Percentiles rank a stretch among this genome's conserved stretches.
Evolutionary conservation across 2,329 filamentous ascomycete genomes (phyloP).

Genomic region (Cryphonectria naterciae): DNA sequence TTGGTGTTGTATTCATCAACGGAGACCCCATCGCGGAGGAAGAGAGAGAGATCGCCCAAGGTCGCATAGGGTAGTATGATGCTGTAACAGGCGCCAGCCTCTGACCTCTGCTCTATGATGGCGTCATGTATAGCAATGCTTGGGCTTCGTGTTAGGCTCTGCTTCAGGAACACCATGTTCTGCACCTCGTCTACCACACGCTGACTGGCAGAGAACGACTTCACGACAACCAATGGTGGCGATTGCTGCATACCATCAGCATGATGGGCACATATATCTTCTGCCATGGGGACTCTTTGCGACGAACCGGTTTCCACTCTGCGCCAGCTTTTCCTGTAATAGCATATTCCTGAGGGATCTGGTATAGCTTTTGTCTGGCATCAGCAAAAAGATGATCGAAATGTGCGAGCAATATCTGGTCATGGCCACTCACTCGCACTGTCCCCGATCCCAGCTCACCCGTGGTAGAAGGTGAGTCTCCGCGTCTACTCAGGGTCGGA

Average conservation of each 20-base stretch:
- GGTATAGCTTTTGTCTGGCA: slow-evolving; percentile 10
- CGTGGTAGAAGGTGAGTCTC: slow-evolving; percentile 3
- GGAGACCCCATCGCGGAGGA: slow-evolving; percentile 16
- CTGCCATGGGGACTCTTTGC: not conserved
- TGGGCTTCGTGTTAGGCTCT: slow-evolving; percentile 10
- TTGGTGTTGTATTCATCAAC: not conserved
- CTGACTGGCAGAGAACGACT: slow-evolving; percentile 18
- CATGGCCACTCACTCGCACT: slow-evolving; percentile 10
- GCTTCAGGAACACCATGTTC: slow-evolving; percentile 27
- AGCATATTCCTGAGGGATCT: slow-evolving; percentile 18
- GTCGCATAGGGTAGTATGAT: slow-evolving; percentile 25
- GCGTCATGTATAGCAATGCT: slow-evolving; percentile 27
- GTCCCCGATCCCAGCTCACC: slow-evolving; percentile 13
- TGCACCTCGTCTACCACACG: slow-evolving; percentile 18
- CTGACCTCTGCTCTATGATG: slow-evolving; percentile 19
- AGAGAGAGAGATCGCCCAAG: slow-evolving; percentile 26
- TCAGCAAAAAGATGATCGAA: not conserved
- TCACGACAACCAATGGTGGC: slow-evolving; percentile 19
- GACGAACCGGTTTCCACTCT: slow-evolving; percentile 19
- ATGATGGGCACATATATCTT: not conserved
- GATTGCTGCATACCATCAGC: slow-evolving; percentile 1
- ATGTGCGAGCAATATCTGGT: not conserved
- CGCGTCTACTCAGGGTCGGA: not conserved
- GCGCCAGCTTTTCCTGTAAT: not conserved
- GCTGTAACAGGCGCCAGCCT: slow-evolving; percentile 14